Conservation (phyloP, 345 rosid species). For the Iberis pinnata region DNA sequence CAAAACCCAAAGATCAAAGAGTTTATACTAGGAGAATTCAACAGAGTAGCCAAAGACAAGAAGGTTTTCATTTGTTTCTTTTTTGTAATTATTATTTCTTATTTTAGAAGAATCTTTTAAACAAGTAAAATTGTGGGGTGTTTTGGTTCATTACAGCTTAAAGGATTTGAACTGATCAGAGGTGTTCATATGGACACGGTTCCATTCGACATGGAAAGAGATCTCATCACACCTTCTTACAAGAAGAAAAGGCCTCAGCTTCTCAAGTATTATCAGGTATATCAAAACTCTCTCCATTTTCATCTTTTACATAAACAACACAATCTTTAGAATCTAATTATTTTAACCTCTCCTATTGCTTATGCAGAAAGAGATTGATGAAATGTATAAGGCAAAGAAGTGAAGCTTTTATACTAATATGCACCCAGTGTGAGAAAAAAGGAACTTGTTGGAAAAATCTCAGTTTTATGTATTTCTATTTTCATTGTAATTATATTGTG, state of each 20-base stretch:
- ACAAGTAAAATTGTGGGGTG: not conserved
- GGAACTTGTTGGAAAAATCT: slow-evolving; percentile 1
- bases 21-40: slow-evolving; percentile 58
- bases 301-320: not conserved
- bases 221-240: slow-evolving; percentile 86
- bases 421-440: slow-evolving; percentile 10
- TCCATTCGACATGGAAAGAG: slow-evolving; percentile 83
- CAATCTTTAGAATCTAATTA: not conserved
- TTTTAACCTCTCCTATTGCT: slow-evolving; percentile 1
- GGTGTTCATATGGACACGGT: slow-evolving; percentile 74
- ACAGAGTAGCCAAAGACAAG: slow-evolving; percentile 62
- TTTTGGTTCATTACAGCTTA: slow-evolving; percentile 43
- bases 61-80: slow-evolving; percentile 39
- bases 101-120: not conserved
- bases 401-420: slow-evolving; percentile 3
- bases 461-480: not conserved
- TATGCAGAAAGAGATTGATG: slow-evolving; percentile 54
- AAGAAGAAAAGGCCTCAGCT: slow-evolving; percentile 95
- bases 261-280: slow-evolving; percentile 76
- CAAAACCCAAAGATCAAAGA: slow-evolving; percentile 59
- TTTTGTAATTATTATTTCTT: not conserved
- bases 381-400: slow-evolving; percentile 51
- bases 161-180: slow-evolving; percentile 80
- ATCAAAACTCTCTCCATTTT: not conserved
- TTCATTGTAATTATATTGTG: slow-evolving; percentile 1